Conservation (phyloP, 1,284 basidiomycete genomes). For the Bjerkandera adusta region DNA sequence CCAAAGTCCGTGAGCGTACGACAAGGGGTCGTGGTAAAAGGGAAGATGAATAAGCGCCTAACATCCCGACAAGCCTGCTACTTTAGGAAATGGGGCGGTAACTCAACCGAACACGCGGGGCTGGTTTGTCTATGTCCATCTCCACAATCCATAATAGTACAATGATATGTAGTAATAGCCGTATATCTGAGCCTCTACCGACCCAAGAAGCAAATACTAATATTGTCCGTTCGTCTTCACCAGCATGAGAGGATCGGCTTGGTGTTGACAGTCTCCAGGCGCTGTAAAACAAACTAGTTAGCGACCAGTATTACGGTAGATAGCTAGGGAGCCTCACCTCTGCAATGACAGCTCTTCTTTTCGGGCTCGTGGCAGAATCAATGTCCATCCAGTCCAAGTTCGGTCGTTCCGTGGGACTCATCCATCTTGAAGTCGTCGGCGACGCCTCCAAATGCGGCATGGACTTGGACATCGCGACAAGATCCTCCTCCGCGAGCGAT, state of each 20-base stretch:
- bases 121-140: too few relatives aligned
- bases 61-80: too few relatives aligned
- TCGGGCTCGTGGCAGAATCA: conserved; percentile 41
- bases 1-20: too few relatives aligned
- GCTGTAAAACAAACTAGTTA: conserved; percentile 43
- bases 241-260: conserved; percentile 72
- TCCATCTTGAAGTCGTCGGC: conserved; percentile 42
- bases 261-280: conserved; percentile 66
- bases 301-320: not conserved
- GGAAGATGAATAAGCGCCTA: too few relatives aligned
- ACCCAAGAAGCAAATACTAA: too few relatives aligned
- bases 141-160: too few relatives aligned
- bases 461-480: conserved; percentile 72
- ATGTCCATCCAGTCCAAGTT: conserved; percentile 68
- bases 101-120: too few relatives aligned
- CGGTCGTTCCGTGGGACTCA: conserved; percentile 38
- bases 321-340: conserved; percentile 54
- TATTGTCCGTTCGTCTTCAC: too few relatives aligned
- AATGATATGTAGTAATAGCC: too few relatives aligned
- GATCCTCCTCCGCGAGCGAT: conserved; percentile 63
- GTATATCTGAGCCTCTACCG: too few relatives aligned
- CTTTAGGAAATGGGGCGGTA: too few relatives aligned
- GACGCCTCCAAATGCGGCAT: conserved; percentile 60
- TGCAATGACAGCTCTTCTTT: conserved; percentile 60
- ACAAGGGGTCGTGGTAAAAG: too few relatives aligned